Base-by-base conservation (phyloP, 192 early-diverging fungal species). In the Geranomyces michiganensis region DNA sequence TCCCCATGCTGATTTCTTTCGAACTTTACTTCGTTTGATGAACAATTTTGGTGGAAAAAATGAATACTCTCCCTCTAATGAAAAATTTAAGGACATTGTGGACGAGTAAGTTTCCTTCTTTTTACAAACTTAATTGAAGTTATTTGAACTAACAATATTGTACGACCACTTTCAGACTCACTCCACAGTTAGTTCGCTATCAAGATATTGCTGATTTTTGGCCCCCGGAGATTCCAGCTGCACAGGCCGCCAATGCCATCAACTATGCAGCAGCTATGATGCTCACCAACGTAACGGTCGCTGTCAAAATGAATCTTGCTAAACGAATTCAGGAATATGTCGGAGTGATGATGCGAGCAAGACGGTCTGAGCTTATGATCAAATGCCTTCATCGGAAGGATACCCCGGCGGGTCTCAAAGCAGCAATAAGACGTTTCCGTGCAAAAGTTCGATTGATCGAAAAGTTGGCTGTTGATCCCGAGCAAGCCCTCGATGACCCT, bases 241-340 rank as follows among this genome's bases (percentile, higher is more conserved):
- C 3, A 8, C 51, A 41, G 7, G 24, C 24, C 4, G 7, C 4
- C 4, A 53, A 53, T 15, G 51, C n/a, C 19, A 53, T 53, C 51
- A 53, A 71, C 59, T 71, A 71, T 22, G 24, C 33, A n/a, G 44
- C 30, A 2, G 13, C 31, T 5, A 71, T 27, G 7, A 71, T 71
- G 21, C 30, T 71, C 21, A 65, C 69, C 56, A 71, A 71, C 33
- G 26, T 71, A 7, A 64, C 21, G 17, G 33, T 44, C 6, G 67
- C 36, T 46, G 62, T 67, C 3, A 22, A 71, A 45, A 44, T 46
- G 33, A 65, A 71, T 51, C 66, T 49, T 45, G 9, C 67, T 15
- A 15, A 71, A 32, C 68, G 17, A 15, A 26, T 53, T 26, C 4
- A 24, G 7, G 17, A 7, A n/a, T 53, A 53, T 53, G 24, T 53